phyloP scores from a whole-genome alignment of 2,329 filamentous ascomycete species.

The Monilinia vaccinii-corymbosi region DNA sequence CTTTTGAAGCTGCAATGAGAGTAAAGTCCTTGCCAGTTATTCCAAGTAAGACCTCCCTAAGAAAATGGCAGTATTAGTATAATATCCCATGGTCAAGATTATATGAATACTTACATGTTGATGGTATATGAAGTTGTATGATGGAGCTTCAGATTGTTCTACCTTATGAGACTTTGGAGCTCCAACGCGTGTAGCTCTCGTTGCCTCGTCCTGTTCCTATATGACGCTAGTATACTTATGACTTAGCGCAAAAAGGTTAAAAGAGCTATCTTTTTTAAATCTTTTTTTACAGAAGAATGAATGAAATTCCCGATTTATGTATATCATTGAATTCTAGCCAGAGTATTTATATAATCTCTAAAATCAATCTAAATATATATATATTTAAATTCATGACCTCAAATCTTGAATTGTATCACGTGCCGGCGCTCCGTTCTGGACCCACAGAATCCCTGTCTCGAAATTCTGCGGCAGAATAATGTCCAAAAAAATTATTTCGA shows the following conservation, averaged over 20 bases:
- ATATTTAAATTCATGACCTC: neutral
- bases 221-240: slow-evolving; percentile 10
- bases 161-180: slow-evolving; percentile 15
- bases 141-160: slow-evolving; percentile 19
- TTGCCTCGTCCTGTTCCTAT: slow-evolving; percentile 20
- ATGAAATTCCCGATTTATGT: neutral
- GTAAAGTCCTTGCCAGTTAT: slow-evolving; percentile 99
- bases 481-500: slow-evolving; percentile 10
- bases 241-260: neutral
- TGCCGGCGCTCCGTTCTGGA: neutral
- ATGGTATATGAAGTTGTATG: slow-evolving; percentile 18
- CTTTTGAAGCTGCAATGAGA: slow-evolving; percentile 94
- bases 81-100: neutral
- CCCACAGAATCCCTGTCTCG: slow-evolving; percentile 8
- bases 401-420: neutral
- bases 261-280: neutral
- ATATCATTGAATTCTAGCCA: no score
- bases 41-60: slow-evolving; percentile 92
- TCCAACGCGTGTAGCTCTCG: slow-evolving; percentile 26
- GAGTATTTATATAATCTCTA: neutral
- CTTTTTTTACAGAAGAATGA: neutral
- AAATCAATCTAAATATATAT: neutral
- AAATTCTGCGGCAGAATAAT: slow-evolving; percentile 15
- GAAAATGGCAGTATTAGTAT: slow-evolving; percentile 12
- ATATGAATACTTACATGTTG: slow-evolving; percentile 21